Base-by-base conservation (phyloP, 2,329 filamentous ascomycete species). In the Xylariaceae sp. region DNA sequence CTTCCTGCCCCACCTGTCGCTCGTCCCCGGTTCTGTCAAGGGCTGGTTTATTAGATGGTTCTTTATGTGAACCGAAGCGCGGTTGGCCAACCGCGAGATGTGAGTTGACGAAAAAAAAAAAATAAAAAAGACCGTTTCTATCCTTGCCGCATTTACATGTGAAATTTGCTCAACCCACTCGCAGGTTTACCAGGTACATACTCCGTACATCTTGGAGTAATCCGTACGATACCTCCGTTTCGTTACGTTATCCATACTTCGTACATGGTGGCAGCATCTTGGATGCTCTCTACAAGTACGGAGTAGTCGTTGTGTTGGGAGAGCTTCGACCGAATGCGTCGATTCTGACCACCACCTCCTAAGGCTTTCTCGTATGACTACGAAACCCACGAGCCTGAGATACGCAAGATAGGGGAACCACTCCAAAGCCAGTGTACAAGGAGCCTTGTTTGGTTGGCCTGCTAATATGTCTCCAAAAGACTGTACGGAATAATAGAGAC, bases 121-220 rank as follows among this genome's bases (percentile, higher is more conserved):
- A 39, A 50, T 18, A 37, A 44, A 17, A 51, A 45, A 45, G n/a
- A 13, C 42, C 49, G 34, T 51, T 7, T 23, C 30, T 51, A 53
- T 42, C 52, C 55, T 57, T 51, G 60, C 37, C n/a, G 53, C 37
- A 52, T 37, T 55, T 58, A 47, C 55, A 44, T 56, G 51, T 49
- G 35, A 57, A 59, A 54, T 34, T 51, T 13, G 23, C 42, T 15
- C 18, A 45, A 44, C 52, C 17, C 13, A 37, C 35, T 18, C 49
- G 11, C 53, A 53, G 47, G 42, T 37, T 35, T 39, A 50, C 30
- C n/a, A 48, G 42, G 34, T 52, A n/a, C 42, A 45, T 48, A 50
- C 17, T 11, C 35, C 34, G 34, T 52, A n/a, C 42, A 45, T 48
- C 35, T 15, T 18, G 42, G 11, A 45, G 17, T 15, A 50, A 42